phyloP scores from a whole-genome alignment of 23 red algal genomes.

The Agarophyton chilense region DNA sequence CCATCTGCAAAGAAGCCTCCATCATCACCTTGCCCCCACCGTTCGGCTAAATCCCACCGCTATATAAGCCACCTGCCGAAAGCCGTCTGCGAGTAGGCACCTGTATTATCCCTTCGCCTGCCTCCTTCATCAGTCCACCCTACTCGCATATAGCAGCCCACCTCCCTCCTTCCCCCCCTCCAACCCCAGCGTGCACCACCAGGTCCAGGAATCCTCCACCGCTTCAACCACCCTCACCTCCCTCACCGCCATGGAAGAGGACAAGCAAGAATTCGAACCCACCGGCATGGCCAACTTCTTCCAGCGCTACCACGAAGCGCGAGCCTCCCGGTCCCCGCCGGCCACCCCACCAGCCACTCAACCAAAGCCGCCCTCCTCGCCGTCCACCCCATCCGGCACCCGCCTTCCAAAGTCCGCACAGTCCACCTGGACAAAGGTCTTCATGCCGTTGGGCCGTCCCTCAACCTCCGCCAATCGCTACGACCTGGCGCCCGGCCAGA shows the following conservation, averaged over 20 bases:
- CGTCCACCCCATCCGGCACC: background rate
- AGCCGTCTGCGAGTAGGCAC: no score
- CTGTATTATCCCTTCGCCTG: no score
- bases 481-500: conserved; percentile 58
- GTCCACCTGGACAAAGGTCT: conserved; percentile 54
- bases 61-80: no score
- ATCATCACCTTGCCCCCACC: background rate
- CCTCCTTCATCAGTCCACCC: background rate
- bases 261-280: conserved; percentile 39
- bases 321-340: conserved; percentile 12
- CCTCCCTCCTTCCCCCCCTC: background rate
- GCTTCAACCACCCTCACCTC: background rate
- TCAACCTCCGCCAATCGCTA: conserved; percentile 60
- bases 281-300: conserved; percentile 60
- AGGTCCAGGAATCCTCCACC: no score
- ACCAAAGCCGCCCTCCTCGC: conserved; percentile 8
- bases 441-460: conserved; percentile 52
- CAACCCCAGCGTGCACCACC: background rate
- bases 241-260: background rate
- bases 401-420: background rate
- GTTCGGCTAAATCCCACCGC: background rate
- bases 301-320: conserved; percentile 47
- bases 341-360: conserved; percentile 16
- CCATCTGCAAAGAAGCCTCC: background rate
- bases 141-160: background rate